Base-by-base conservation (phyloP, 768 basidiomycete species). In the Ramaria sp. region DNA sequence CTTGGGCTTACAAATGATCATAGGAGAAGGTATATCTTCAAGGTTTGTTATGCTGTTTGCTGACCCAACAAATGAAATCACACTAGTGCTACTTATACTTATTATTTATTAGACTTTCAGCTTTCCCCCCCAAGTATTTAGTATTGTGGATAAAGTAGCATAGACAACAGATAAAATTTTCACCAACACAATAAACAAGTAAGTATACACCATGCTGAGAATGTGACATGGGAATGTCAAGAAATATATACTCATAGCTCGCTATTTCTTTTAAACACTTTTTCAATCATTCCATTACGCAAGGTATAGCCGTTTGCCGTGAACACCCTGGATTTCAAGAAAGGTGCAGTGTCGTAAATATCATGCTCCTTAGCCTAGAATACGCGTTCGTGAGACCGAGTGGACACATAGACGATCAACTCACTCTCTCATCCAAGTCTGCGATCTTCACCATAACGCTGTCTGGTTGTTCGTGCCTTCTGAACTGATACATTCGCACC, bases 321-420 rank as follows among this genome's bases (percentile, higher is more conserved):
- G 69, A 99, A 99, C 27, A 99, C 67, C 61, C 83, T 85, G 2
- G 90, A 93, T 34, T 74, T 78, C 65, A 96, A 69, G 81, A 98
- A 99, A 4, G 91, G 82, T 19, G 79, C 71, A 33, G 86, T 80
- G 66, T 97, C 94, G 66, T 86, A 97, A 51, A 98, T 97, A 61
- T 99, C 96, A 62, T 96, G 86, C 51, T 97, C 96, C 66, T 95
- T 96, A 9, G 93, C 91, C 92, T 95, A 12, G n/a, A 41, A 12
- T 47, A 42, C 49, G 17, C 20, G 39, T 4, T 49, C 60, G 53
- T 65, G 52, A 68, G 63, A 51, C 11, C 27, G 17, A 37, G 42
- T 45, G 24, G 12, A 50, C 31, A 7, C 34, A 10, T 9, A 37
- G 11, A 6, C 51, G 41, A 59, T 3, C 50, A 7, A 22, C 85